These are phyloP conservation scores for Chlorella sp. DNA, from an alignment of 139 green algal species.

Conservation along the genomic window DNA sequence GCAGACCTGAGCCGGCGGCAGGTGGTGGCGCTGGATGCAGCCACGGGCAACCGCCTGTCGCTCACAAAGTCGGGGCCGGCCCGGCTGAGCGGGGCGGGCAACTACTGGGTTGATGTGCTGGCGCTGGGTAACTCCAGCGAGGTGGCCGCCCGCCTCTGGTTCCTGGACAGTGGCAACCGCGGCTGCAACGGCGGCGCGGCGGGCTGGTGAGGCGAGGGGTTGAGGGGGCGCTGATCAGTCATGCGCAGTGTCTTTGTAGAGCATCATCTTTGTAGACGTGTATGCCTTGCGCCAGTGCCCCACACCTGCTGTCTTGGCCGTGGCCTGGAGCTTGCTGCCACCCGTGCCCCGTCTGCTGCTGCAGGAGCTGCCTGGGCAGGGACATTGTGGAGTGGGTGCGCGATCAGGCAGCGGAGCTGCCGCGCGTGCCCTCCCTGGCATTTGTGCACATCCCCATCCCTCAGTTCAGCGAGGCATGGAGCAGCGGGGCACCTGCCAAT, in stretches of 20 bases:
- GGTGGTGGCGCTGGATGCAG: conserved; percentile 3
- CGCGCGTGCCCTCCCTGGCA: conserved; percentile 31
- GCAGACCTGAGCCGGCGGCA: conserved; percentile 22
- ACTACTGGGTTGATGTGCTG: conserved; percentile 42
- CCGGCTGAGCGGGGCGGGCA: background rate
- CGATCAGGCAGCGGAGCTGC: background rate
- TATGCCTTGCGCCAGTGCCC: too few species aligned
- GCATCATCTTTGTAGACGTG: too few species aligned
- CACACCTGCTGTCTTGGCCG: too few species aligned
- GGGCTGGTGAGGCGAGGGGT: conserved; percentile 46
- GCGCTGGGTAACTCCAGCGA: background rate
- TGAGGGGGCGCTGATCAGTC: too few species aligned
- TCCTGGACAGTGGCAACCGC: conserved; percentile 35
- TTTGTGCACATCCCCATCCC: conserved; percentile 47
- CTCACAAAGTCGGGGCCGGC: background rate
- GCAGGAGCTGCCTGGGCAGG: conserved; percentile 39
- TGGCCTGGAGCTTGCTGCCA: background rate
- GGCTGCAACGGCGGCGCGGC: conserved; percentile 9
- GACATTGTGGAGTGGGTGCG: conserved; percentile 33
- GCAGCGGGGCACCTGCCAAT: background rate
- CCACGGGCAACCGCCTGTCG: background rate
- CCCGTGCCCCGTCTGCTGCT: background rate
- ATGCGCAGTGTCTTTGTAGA: too few species aligned
- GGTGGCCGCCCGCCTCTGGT: conserved; percentile 43
- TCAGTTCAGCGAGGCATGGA: conserved; percentile 37